These are phyloP conservation scores for Backusella australiensis DNA, from an alignment of 192 early-diverging fungal species.

Conservation along the genomic window DNA sequence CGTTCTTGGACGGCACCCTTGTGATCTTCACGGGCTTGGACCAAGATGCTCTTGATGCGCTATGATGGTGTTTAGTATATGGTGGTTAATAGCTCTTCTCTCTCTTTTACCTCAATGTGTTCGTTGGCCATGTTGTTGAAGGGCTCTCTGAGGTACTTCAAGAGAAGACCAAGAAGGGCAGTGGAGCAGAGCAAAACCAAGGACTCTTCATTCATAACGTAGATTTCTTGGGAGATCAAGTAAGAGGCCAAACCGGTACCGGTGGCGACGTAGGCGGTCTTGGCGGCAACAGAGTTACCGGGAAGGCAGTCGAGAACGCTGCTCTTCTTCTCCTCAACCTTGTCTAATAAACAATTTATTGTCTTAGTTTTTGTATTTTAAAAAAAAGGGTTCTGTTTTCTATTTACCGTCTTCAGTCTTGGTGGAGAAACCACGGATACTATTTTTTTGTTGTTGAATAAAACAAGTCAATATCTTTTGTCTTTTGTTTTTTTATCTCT, in stretches of 20 bases:
- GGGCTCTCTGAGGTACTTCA: slow-evolving; percentile 79
- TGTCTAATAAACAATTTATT: slow-evolving; percentile 35
- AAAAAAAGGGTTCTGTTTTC: background rate
- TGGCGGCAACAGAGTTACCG: slow-evolving; percentile 82
- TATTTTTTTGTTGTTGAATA: background rate
- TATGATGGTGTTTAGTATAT: no score
- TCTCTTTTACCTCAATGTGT: slow-evolving; percentile 35
- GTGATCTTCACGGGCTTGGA: slow-evolving; percentile 88
- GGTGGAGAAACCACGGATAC: slow-evolving; percentile 26
- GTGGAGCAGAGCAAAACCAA: slow-evolving; percentile 79
- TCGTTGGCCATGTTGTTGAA: slow-evolving; percentile 75
- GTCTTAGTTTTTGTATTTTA: background rate
- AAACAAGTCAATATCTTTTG: background rate
- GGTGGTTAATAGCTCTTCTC: no score
- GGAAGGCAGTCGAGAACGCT: slow-evolving; percentile 92
- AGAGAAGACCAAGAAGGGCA: slow-evolving; percentile 77
- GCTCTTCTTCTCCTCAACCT: slow-evolving; percentile 76
- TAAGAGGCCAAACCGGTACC: slow-evolving; percentile 82
- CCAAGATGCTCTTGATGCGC: slow-evolving; percentile 80
- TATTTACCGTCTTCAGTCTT: slow-evolving; percentile 4
- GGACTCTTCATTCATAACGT: slow-evolving; percentile 92
- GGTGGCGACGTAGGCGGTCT: slow-evolving; percentile 85
- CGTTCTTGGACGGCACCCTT: slow-evolving; percentile 86
- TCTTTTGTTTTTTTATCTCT: background rate
- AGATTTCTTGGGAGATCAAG: slow-evolving; percentile 96